Evolutionary conservation across 73 alveolate species (phyloP), one percentile per base, ranked within the genome.

Genomic region (Symbiodinium pilosum): DNA sequence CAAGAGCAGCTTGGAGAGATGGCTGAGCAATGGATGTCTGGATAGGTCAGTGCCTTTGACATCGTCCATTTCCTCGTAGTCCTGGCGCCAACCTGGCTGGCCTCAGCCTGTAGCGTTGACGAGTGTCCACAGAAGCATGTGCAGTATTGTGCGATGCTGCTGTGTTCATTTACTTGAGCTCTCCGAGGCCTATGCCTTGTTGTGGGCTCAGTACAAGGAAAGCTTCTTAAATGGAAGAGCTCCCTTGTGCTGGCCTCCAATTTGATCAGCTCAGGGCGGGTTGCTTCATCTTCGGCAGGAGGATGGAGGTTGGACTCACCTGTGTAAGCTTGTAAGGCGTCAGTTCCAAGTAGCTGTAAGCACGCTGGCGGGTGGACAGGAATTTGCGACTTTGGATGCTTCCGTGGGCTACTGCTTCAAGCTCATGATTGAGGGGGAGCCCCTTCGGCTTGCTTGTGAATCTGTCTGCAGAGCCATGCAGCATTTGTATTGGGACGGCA

Each of bases 261-360:
- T 14, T 47, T 47, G 81, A 11, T 34, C 56, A 36, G 88, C 93
- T 36, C 8, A 89, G 95, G 97, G 97, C 97, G 14, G 97, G 97
- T 30, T 91, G 97, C 97, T 91, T 91, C 97, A 91, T 91, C 81
- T 91, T 91, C 77, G 97, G 97, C 97, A 83, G 97, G 40, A 59
- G 97, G 56, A 91, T 91, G 97, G 97, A 91, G 97, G 95, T 68
- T 43, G n/a, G n/a, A 28, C 30, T 16, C 41, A 40, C 36, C 26
- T n/a, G 24, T 8, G 47, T 42, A 51, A 16, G 20, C n/a, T n/a
- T n/a, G n/a, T n/a, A n/a, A n/a, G n/a, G 20, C 54, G 26, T 26
- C 68, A 30, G 52, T 84, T 54, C 43, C n/a, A n/a, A n/a, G n/a
- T n/a, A n/a, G n/a, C n/a, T n/a, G n/a, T n/a, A n/a, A n/a, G n/a